Evolutionary conservation across 1,284 basidiomycete genomes (phyloP).

Genomic region (Lentinula novae-zelandiae): DNA sequence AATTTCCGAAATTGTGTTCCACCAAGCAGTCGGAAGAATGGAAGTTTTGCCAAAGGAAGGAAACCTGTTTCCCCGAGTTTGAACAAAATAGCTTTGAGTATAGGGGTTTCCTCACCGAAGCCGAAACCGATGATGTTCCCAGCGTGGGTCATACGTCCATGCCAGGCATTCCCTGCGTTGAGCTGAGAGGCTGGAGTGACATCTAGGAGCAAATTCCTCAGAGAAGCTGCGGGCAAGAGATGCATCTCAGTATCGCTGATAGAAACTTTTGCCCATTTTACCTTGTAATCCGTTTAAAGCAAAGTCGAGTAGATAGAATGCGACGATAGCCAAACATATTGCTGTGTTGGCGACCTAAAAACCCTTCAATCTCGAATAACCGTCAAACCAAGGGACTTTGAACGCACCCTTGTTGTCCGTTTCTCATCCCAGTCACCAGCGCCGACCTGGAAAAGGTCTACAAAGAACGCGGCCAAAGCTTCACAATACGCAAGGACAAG

Average conservation of each 20-base stretch:
- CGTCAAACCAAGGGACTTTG: conserved; percentile 18
- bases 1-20: conserved; percentile 96
- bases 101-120: conserved; percentile 53
- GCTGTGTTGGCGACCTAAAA: conserved; percentile 64
- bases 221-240: conserved; percentile 51
- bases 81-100: background rate
- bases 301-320: conserved; percentile 33
- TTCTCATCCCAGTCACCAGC: conserved; percentile 89
- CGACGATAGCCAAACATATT: conserved; percentile 84
- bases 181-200: conserved; percentile 85
- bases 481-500: conserved; percentile 84
- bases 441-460: conserved; percentile 75
- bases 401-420: conserved; percentile 50
- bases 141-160: conserved; percentile 92
- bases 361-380: background rate
- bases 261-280: background rate
- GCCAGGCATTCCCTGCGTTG: conserved; percentile 96
- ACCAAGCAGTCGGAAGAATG: conserved; percentile 77
- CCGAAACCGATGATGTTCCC: conserved; percentile 93
- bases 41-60: conserved; percentile 75
- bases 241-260: background rate
- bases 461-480: conserved; percentile 69
- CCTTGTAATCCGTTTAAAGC: background rate
- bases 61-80: conserved; percentile 51
- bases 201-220: conserved; percentile 90